Evolutionary conservation across 305 asterid species (phyloP).

Genomic region (Caryopteris hybrid): DNA sequence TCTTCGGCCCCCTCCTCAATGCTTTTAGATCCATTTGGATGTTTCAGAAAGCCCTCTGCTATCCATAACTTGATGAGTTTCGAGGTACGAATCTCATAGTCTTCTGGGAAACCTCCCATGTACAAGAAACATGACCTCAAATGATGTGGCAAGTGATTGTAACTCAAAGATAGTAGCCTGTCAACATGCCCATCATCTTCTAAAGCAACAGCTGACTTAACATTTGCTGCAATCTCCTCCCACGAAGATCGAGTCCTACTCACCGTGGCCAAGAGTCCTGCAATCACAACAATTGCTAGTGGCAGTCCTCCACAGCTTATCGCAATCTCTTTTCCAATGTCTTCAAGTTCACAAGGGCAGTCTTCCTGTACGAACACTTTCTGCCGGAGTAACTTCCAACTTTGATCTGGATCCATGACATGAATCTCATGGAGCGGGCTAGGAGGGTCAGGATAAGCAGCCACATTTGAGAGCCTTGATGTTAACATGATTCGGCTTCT

Average conservation of each 20-base stretch:
- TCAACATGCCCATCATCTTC: not conserved
- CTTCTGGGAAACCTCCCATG: constrained; percentile 10
- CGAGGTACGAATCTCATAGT: not conserved
- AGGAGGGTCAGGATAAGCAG: not conserved
- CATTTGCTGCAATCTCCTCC: not conserved
- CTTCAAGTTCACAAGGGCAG: not conserved
- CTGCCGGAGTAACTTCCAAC: constrained; percentile 15
- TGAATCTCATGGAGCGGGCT: not conserved
- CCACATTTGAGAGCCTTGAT: constrained; percentile 2
- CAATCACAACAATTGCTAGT: constrained; percentile 8
- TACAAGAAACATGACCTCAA: constrained; percentile 1
- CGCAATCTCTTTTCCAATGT: not conserved
- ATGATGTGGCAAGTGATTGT: constrained; percentile 12
- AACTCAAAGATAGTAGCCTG: not conserved
- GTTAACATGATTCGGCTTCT: constrained; percentile 12
- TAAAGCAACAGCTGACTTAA: not conserved
- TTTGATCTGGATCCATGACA: not conserved
- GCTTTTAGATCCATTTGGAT: not conserved
- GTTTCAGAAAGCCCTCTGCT: constrained; percentile 8
- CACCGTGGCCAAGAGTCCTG: not conserved
- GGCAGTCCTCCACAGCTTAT: constrained; percentile 3
- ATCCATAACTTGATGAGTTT: constrained; percentile 11
- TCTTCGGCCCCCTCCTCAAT: constrained; percentile 9
- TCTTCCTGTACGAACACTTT: not conserved
- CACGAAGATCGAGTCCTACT: not conserved